Conservation (phyloP, 176 grass and related monocot species). For the Rhynchospora tenuis region DNA sequence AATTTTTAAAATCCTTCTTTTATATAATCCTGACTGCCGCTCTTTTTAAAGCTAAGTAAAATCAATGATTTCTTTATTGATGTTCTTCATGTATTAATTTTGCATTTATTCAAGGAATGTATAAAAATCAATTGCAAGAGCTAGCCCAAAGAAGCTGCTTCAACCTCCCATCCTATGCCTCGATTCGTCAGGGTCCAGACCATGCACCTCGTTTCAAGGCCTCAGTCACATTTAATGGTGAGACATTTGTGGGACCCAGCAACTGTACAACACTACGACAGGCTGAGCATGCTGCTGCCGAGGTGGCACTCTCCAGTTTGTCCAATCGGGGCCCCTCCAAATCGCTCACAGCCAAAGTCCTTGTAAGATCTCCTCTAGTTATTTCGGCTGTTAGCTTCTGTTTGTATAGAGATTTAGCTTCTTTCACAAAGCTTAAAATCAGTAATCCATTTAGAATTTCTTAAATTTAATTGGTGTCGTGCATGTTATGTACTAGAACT, state of each 20-base stretch:
- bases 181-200: constrained; percentile 67
- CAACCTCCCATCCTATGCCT: constrained; percentile 72
- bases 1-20: no score
- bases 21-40: neutral
- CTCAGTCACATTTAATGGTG: constrained; percentile 85
- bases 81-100: neutral
- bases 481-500: neutral
- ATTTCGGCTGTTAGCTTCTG: neutral
- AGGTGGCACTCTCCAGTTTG: constrained; percentile 61
- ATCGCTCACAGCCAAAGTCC: constrained; percentile 56
- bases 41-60: neutral
- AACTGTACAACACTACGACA: constrained; percentile 70
- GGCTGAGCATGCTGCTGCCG: constrained; percentile 90
- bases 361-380: constrained; percentile 29
- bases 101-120: constrained; percentile 36
- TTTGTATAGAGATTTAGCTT: neutral
- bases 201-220: constrained; percentile 89
- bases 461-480: neutral
- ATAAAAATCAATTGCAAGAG: constrained; percentile 97
- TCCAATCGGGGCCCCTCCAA: constrained; percentile 67
- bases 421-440: neutral
- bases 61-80: neutral
- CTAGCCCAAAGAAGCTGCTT: constrained; percentile 97
- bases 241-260: constrained; percentile 64
- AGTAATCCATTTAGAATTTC: neutral